Evolutionary conservation across 352 stramenopile genomes (phyloP).

Genomic region (Blastocystis sp.): DNA sequence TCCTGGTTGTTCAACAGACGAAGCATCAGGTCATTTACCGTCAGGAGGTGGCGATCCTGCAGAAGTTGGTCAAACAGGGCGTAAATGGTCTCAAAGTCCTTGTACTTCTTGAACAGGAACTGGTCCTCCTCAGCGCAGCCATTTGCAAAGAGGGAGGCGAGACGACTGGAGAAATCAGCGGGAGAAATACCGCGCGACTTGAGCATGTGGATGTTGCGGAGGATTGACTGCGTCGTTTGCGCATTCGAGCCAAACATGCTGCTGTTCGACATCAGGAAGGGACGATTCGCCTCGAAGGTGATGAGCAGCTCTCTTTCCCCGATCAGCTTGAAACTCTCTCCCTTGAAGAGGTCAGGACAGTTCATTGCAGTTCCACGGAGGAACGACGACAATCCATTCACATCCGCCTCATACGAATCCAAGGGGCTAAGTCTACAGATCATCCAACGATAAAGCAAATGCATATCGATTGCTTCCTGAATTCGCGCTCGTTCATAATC

Average conservation of each 20-base stretch:
- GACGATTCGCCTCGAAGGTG: slow-evolving; percentile 42
- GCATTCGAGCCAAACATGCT: slow-evolving; percentile 2
- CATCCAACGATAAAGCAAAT: background rate
- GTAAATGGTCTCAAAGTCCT: slow-evolving; percentile 17
- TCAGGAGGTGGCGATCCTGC: background rate
- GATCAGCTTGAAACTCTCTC: slow-evolving; percentile 8
- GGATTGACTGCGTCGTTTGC: slow-evolving; percentile 5
- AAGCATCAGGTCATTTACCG: slow-evolving; percentile 3
- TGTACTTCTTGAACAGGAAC: slow-evolving; percentile 26
- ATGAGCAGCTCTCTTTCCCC: slow-evolving; percentile 23
- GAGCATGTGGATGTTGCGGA: slow-evolving; percentile 12
- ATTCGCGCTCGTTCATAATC: slow-evolving; percentile 34
- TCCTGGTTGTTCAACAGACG: background rate
- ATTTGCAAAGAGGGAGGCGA: background rate
- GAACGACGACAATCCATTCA: slow-evolving; percentile 15
- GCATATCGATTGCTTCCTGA: slow-evolving; percentile 51
- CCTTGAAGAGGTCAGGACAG: slow-evolving; percentile 27
- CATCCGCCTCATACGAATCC: slow-evolving; percentile 28
- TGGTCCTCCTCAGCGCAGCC: background rate
- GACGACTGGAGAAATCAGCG: background rate
- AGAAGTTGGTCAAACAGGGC: slow-evolving; percentile 41
- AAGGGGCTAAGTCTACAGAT: slow-evolving; percentile 24
- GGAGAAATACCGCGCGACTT: slow-evolving; percentile 48
- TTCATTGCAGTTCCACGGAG: background rate
- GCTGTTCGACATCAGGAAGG: slow-evolving; percentile 24